A percentile compares a stretch with the other conserved stretches of the same genome.
phyloP scores from a whole-genome alignment of 495 filamentous ascomycete species.

The Pseudoneurospora amorphoporcata region DNA sequence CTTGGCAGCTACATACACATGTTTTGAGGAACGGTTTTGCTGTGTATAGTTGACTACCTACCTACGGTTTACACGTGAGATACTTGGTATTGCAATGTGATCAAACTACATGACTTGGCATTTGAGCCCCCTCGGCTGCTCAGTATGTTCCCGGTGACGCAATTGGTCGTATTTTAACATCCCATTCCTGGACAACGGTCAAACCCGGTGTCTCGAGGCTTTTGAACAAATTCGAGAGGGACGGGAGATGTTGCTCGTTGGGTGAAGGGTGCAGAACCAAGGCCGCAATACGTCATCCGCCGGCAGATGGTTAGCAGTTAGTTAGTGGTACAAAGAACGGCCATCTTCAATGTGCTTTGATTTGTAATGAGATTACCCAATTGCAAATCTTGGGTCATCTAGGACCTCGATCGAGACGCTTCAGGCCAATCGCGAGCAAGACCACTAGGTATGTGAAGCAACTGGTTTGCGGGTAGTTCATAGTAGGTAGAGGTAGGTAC shows the following conservation, averaged over 20 bases:
- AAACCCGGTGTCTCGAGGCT: not conserved
- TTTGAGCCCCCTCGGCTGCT: not conserved
- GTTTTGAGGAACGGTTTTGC: not conserved
- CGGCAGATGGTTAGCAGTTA: not conserved
- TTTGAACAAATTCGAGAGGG: not conserved
- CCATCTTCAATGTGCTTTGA: not conserved
- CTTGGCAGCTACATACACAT: not conserved
- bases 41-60: not conserved
- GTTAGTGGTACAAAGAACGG: not conserved
- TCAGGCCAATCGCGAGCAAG: not conserved
- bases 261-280: not conserved
- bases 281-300: not conserved
- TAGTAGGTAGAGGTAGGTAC: too few species aligned
- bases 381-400: not conserved
- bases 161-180: not conserved
- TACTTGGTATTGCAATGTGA: not conserved
- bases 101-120: not conserved
- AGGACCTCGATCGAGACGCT: not conserved
- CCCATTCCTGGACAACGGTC: not conserved
- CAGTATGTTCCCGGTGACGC: not conserved
- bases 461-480: not conserved
- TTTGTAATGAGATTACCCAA: not conserved
- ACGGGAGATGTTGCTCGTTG: not conserved
- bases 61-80: not conserved
- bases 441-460: not conserved